phyloP scores from a whole-genome alignment of 2,329 filamentous ascomycete species.

The Aspergillus sp. region DNA sequence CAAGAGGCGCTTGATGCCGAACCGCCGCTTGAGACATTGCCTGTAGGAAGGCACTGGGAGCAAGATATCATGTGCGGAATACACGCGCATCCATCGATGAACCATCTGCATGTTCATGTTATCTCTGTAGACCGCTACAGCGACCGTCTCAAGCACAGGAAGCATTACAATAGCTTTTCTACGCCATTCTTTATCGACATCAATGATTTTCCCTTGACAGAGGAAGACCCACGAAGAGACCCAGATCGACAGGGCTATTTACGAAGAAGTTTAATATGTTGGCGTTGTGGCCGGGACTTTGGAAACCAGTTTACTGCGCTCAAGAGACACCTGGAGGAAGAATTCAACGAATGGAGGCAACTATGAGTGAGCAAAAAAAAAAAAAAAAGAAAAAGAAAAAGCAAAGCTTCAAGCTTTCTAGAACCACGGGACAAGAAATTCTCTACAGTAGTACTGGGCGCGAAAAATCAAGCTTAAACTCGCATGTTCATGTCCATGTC shows the following conservation, averaged over 20 bases:
- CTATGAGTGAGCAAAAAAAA: slow-evolving; percentile 44
- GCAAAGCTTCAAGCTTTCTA: not conserved
- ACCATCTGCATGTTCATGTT: slow-evolving; percentile 86
- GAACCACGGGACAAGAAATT: not conserved
- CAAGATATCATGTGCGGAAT: slow-evolving; percentile 74
- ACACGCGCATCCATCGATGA: slow-evolving; percentile 89
- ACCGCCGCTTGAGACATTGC: slow-evolving; percentile 52
- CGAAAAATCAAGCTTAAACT: not conserved
- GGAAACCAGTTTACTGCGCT: slow-evolving; percentile 70
- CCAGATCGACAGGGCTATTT: slow-evolving; percentile 61
- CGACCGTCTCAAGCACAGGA: slow-evolving; percentile 69
- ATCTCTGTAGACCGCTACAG: slow-evolving; percentile 77
- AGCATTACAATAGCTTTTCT: slow-evolving; percentile 90
- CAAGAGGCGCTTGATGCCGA: slow-evolving; percentile 65
- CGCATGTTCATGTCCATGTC: not conserved
- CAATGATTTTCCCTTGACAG: slow-evolving; percentile 72
- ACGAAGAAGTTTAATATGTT: slow-evolving; percentile 69
- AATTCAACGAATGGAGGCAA: slow-evolving; percentile 74
- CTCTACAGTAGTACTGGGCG: not conserved
- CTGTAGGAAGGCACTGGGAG: slow-evolving; percentile 74
- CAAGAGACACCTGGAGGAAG: slow-evolving; percentile 71
- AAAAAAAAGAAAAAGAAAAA: not conserved
- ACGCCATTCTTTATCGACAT: slow-evolving; percentile 80
- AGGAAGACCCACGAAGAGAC: slow-evolving; percentile 63
- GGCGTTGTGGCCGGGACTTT: slow-evolving; percentile 77